A percentile compares a stretch with the other conserved stretches of the same genome.
These are phyloP conservation scores for Ceratocystis lukuohia DNA, from an alignment of 2,329 filamentous ascomycete species.

Conservation along the genomic window DNA sequence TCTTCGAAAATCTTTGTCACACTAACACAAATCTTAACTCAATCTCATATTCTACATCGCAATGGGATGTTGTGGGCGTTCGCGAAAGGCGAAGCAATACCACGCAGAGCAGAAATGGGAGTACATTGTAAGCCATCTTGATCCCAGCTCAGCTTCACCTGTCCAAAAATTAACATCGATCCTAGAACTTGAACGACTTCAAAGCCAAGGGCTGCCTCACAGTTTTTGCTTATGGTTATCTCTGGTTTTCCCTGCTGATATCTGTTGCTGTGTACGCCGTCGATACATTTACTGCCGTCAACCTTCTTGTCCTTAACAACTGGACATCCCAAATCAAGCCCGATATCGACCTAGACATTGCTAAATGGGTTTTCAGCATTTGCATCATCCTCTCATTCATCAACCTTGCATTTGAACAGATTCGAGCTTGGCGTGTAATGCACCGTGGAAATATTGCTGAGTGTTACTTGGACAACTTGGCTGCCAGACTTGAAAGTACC, in stretches of 20 bases:
- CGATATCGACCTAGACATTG: slow-evolving; percentile 59
- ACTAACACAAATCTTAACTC: background rate
- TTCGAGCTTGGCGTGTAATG: slow-evolving; percentile 70
- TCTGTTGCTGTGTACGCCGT: slow-evolving; percentile 76
- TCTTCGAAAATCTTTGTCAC: background rate
- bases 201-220: slow-evolving; percentile 66
- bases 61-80: slow-evolving; percentile 55
- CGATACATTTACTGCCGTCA: slow-evolving; percentile 87
- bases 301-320: slow-evolving; percentile 73
- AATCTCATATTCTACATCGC: background rate
- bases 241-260: slow-evolving; percentile 66
- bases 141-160: background rate
- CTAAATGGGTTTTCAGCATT: slow-evolving; percentile 88
- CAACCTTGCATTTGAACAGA: slow-evolving; percentile 66
- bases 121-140: slow-evolving; percentile 54
- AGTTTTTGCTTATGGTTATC: slow-evolving; percentile 67
- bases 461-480: slow-evolving; percentile 79
- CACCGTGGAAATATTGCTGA: slow-evolving; percentile 74
- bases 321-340: slow-evolving; percentile 80
- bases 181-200: slow-evolving; percentile 53
- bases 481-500: slow-evolving; percentile 71
- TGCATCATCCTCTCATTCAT: slow-evolving; percentile 86
- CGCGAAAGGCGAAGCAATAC: slow-evolving; percentile 49
- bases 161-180: slow-evolving; percentile 21
- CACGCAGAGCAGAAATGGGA: slow-evolving; percentile 86